Evolutionary conservation across 768 basidiomycete genomes (phyloP).

Genomic region (Suillus lakei): DNA sequence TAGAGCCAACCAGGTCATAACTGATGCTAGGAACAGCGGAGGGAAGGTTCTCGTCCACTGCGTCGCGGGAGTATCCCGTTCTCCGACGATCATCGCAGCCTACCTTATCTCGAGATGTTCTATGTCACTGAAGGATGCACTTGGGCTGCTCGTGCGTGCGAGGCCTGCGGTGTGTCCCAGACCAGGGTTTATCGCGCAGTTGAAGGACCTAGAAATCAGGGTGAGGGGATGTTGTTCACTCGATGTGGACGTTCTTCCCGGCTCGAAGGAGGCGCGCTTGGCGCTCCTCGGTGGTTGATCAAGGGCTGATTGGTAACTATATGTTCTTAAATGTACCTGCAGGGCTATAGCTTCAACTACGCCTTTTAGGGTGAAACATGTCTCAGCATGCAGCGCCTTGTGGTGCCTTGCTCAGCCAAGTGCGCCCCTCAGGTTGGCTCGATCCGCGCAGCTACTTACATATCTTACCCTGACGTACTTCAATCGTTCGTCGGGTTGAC

Average conservation of each 20-base stretch:
- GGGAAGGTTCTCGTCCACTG: constrained; percentile 50
- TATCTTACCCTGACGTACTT: not conserved
- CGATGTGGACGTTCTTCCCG: constrained; percentile 42
- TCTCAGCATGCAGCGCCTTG: not conserved
- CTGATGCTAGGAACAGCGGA: constrained; percentile 32
- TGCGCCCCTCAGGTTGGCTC: too few species aligned
- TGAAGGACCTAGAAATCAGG: constrained; percentile 33
- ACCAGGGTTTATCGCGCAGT: constrained; percentile 46
- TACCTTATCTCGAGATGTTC: constrained; percentile 44
- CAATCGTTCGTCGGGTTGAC: not conserved
- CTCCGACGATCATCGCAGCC: constrained; percentile 45
- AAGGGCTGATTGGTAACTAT: not conserved
- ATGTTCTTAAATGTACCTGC: not conserved
- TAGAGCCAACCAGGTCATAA: constrained; percentile 19
- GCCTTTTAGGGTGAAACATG: not conserved
- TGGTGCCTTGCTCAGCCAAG: not conserved
- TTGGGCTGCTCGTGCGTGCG: constrained; percentile 38
- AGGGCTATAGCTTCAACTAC: not conserved
- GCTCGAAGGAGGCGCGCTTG: constrained; percentile 4
- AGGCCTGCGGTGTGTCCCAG: constrained; percentile 47
- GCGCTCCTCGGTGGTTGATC: not conserved
- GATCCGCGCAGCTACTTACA: not conserved
- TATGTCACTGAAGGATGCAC: constrained; percentile 44
- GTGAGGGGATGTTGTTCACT: constrained; percentile 30
- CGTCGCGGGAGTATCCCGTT: constrained; percentile 50